Conservation (phyloP, 768 basidiomycete genomes). For the Kwoniella sp. region DNA sequence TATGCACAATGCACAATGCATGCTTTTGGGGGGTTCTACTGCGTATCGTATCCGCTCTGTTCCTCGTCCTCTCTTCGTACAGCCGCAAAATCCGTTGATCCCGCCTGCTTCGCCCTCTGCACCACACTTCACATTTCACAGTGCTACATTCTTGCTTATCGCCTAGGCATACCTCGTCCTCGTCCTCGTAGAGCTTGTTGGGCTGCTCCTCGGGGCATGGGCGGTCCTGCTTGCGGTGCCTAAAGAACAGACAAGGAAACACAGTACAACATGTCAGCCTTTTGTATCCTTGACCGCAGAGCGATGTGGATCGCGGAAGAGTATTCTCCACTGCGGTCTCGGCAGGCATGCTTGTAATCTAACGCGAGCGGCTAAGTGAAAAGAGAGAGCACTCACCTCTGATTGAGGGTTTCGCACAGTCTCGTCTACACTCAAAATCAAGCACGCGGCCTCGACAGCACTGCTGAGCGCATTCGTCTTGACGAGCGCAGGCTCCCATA, state of each 20-base stretch:
- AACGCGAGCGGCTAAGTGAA: not conserved
- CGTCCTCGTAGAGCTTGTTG: slow-evolving; percentile 82
- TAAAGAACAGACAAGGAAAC: too few relatives aligned
- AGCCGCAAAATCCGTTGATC: too few relatives aligned
- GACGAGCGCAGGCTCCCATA: slow-evolving; percentile 96
- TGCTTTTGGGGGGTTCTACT: not conserved
- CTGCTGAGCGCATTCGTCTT: slow-evolving; percentile 94
- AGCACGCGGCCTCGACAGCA: slow-evolving; percentile 91
- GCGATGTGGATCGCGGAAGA: not conserved
- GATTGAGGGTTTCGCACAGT: slow-evolving; percentile 94
- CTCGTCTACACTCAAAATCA: slow-evolving; percentile 95
- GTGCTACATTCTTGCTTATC: slow-evolving; percentile 34
- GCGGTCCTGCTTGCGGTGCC: slow-evolving; percentile 67
- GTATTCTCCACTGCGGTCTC: not conserved
- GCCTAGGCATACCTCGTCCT: slow-evolving; percentile 67
- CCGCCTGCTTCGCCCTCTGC: too few relatives aligned
- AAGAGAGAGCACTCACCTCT: slow-evolving; percentile 80
- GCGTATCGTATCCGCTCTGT: not conserved
- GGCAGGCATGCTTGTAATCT: not conserved
- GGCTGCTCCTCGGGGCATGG: slow-evolving; percentile 86
- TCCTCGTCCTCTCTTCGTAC: not conserved
- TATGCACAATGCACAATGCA: not conserved
- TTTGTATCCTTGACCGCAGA: not conserved
- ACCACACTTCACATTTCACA: too few relatives aligned
- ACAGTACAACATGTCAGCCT: too few relatives aligned